Conservation (phyloP, 179 eudicot species). For the Spergularia azorica region DNA sequence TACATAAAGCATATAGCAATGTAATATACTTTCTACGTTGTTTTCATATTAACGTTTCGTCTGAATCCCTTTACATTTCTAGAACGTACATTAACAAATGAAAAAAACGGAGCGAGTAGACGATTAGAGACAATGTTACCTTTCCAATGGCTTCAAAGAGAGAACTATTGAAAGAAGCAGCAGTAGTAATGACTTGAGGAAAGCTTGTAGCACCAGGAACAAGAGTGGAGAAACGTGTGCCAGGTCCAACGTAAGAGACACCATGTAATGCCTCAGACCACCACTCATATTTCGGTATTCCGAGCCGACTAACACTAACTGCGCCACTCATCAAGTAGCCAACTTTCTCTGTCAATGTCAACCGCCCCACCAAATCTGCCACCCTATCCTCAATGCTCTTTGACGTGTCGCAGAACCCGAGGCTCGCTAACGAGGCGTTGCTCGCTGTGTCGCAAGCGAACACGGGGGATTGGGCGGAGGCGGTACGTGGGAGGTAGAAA, state of each 20-base stretch:
- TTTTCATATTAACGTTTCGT: too few relatives aligned
- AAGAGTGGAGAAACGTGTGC: slow-evolving; percentile 42
- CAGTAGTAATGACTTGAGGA: slow-evolving; percentile 86
- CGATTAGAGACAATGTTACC: slow-evolving; percentile 33
- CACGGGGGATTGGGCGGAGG: slow-evolving; percentile 29
- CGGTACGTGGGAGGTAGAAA: neutral
- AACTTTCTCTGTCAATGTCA: slow-evolving; percentile 71
- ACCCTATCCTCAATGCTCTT: slow-evolving; percentile 44
- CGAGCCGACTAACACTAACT: slow-evolving; percentile 54
- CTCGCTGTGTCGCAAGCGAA: slow-evolving; percentile 60
- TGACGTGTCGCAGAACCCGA: slow-evolving; percentile 55
- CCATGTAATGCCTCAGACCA: slow-evolving; percentile 98
- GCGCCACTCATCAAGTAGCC: slow-evolving; percentile 51
- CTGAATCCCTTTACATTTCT: too few relatives aligned
- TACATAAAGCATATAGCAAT: neutral
- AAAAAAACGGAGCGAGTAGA: neutral
- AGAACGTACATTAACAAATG: neutral
- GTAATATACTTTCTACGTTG: too few relatives aligned
- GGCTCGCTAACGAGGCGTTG: slow-evolving; percentile 40
- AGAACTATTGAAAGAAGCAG: slow-evolving; percentile 56
- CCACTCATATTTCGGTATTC: slow-evolving; percentile 85
- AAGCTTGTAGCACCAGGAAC: slow-evolving; percentile 89
- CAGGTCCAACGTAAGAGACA: slow-evolving; percentile 61
- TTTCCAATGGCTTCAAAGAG: slow-evolving; percentile 77
- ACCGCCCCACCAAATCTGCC: slow-evolving; percentile 53